Conservation (phyloP, 2,329 filamentous ascomycete species). For the Periglandula ipomoeae region DNA sequence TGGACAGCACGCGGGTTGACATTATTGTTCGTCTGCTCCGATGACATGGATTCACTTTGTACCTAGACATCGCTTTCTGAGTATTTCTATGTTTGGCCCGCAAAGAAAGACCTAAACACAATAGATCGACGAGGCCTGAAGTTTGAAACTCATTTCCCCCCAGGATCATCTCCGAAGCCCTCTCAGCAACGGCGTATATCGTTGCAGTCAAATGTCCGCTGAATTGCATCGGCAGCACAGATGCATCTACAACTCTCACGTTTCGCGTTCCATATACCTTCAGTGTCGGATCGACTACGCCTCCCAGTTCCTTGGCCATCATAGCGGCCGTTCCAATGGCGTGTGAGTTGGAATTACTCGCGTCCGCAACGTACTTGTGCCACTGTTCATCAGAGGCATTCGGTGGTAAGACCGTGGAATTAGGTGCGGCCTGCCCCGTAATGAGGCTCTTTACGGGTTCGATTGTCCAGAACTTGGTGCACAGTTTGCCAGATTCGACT, state of each 20-base stretch:
- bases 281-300: conserved; percentile 37
- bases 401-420: conserved; percentile 1
- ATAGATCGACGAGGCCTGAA: too few relatives aligned
- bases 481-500: conserved; percentile 19
- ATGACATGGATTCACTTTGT: too few relatives aligned
- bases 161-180: conserved; percentile 10
- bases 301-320: conserved; percentile 38
- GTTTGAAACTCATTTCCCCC: too few relatives aligned
- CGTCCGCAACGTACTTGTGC: conserved; percentile 7
- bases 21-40: too few relatives aligned
- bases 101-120: too few relatives aligned
- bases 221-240: conserved; percentile 12
- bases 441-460: conserved; percentile 12
- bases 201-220: conserved; percentile 11
- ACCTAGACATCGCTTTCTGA: too few relatives aligned
- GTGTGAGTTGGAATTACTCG: conserved; percentile 28
- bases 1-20: too few relatives aligned
- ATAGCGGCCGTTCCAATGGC: conserved; percentile 39
- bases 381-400: conserved; percentile 11
- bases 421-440: not conserved
- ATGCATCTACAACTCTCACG: conserved; percentile 13
- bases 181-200: conserved; percentile 12
- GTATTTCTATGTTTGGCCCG: too few relatives aligned
- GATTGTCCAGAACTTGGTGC: conserved; percentile 22
- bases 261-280: conserved; percentile 30